Percentiles rank a stretch among this genome's conserved stretches.
phyloP scores from a whole-genome alignment of 305 asterid genomes.

The Salvia sclarea region DNA sequence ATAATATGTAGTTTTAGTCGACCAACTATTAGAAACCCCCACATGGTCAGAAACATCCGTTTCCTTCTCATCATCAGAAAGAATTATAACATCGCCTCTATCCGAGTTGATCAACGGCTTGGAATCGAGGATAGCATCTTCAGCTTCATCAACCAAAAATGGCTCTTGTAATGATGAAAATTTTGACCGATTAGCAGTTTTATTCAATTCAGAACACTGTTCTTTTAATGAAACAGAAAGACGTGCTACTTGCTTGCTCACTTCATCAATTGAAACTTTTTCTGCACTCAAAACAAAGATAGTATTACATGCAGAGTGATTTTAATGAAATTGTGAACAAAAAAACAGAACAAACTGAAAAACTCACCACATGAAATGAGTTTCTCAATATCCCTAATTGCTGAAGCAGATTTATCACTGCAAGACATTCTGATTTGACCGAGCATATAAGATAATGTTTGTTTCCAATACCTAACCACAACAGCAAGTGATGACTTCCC shows the following conservation, averaged over 20 bases:
- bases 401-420: slow-evolving; percentile 56
- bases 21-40: slow-evolving; percentile 38
- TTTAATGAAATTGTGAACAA: slow-evolving; percentile 18
- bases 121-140: slow-evolving; percentile 35
- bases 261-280: slow-evolving; percentile 55
- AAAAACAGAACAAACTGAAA: slow-evolving; percentile 32
- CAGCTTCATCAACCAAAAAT: slow-evolving; percentile 39
- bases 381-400: slow-evolving; percentile 58
- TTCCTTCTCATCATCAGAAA: slow-evolving; percentile 77
- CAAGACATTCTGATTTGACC: slow-evolving; percentile 63
- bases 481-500: slow-evolving; percentile 86
- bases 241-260: slow-evolving; percentile 60
- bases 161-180: slow-evolving; percentile 39
- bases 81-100: slow-evolving; percentile 49
- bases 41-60: slow-evolving; percentile 41
- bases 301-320: slow-evolving; percentile 13
- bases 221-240: slow-evolving; percentile 69
- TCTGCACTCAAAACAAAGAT: slow-evolving; percentile 55
- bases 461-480: slow-evolving; percentile 92
- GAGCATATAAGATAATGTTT: slow-evolving; percentile 65
- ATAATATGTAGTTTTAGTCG: slow-evolving; percentile 31
- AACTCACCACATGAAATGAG: slow-evolving; percentile 71
- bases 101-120: slow-evolving; percentile 39
- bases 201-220: slow-evolving; percentile 41
- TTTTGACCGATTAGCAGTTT: slow-evolving; percentile 34